Base-by-base conservation (phyloP, 164 flowering plant genomes). In the Sedum album region DNA sequence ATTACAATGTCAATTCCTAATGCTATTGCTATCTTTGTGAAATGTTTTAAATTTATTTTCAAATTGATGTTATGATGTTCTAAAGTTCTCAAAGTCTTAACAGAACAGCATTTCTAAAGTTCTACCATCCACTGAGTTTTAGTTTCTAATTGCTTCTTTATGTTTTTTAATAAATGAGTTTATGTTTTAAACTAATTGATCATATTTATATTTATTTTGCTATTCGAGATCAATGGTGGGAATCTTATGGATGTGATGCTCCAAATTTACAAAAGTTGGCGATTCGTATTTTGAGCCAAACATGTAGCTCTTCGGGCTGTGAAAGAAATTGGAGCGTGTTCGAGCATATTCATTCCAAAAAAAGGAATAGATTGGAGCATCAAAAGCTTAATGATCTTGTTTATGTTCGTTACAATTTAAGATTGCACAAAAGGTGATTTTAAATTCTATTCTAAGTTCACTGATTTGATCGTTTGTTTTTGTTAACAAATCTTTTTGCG, bases 151-250 rank as follows among this genome's bases (percentile, higher is more conserved):
- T 26, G 8, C 33, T 68, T 3, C 1, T 25, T 9, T 20, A 23
- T 31, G n/a, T 30, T 3, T 62, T 28, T 13, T 31, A 31, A 35
- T 35, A 3, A 3, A 35, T 35, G 38, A 35, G 38, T 35, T 7
- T 3, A 3, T 35, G 38, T 35, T 35, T 3, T 35, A 35, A n/a
- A n/a, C n/a, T n/a, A n/a, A n/a, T 2, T 44, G 11, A 42, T 14
- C 2, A 8, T 15, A 13, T 0, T 11, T 44, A 2, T 15, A 11
- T 11, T 2, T 44, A 5, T 44, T 44, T 44, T 44, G 15, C 17
- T 36, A 20, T 35, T 31, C 11, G 0, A 65, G 23, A 60, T 69
- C 35, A 60, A 60, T 69, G 66, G 66, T 69, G 66, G 66, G 10
- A 1, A 23, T 60, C 23, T 21, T 41, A 69, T 38, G 66, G 11